Evolutionary conservation across 2,329 filamentous ascomycete species (phyloP).

Genomic region (Colletotrichum graminicola): DNA sequence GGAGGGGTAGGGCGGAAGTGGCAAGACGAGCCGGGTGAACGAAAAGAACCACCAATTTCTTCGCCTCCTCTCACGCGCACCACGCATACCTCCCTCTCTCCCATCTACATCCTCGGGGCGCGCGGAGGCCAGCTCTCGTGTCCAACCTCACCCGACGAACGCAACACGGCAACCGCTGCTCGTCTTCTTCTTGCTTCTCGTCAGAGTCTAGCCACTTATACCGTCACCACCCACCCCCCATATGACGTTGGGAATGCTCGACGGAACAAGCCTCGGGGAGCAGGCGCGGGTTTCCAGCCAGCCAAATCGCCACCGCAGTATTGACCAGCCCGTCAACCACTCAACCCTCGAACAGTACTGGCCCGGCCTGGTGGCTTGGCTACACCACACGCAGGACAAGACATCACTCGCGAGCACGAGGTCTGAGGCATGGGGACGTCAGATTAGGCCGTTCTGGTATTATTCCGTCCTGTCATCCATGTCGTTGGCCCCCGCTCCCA

Average conservation of each 20-base stretch:
- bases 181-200: background rate
- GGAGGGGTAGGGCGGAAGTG: background rate
- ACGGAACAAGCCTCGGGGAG: conserved; percentile 18
- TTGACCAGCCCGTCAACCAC: background rate
- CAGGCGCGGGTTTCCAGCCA: conserved; percentile 15
- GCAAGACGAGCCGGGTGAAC: background rate
- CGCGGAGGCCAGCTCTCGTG: background rate
- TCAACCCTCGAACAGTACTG: conserved; percentile 13
- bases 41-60: conserved; percentile 41
- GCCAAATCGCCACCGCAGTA: conserved; percentile 9
- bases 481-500: background rate
- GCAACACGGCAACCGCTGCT: background rate
- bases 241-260: conserved; percentile 10
- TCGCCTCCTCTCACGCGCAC: conserved; percentile 30
- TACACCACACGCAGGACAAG: background rate
- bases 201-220: background rate
- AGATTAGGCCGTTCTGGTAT: conserved; percentile 27
- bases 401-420: background rate
- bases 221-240: background rate
- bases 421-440: background rate
- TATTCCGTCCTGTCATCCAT: conserved; percentile 27
- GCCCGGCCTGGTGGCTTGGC: conserved; percentile 12
- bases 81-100: background rate
- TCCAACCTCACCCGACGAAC: conserved; percentile 19
- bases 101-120: background rate